Percentiles rank a stretch among this genome's conserved stretches.
Evolutionary conservation across 1,284 basidiomycete genomes (phyloP).

Genomic region (Chalciporus sp.): DNA sequence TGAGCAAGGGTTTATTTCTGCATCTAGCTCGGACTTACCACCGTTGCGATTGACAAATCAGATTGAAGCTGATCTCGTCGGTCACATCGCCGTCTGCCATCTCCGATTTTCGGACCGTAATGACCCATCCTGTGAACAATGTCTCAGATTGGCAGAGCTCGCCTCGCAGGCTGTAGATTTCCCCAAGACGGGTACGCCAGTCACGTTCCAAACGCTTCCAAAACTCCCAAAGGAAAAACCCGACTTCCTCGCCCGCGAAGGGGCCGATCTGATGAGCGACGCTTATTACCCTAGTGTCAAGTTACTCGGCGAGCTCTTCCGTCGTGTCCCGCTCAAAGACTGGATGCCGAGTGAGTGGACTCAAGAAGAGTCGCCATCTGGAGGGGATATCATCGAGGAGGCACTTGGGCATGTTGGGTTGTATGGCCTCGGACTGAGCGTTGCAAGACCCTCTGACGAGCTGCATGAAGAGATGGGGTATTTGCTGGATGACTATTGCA

Average conservation of each 20-base stretch:
- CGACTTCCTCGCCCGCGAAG: conserved; percentile 47
- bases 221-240: conserved; percentile 39
- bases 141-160: conserved; percentile 61
- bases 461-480: conserved; percentile 40
- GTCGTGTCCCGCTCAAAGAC: conserved; percentile 38
- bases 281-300: conserved; percentile 41
- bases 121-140: conserved; percentile 47
- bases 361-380: conserved; percentile 24
- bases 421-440: conserved; percentile 31
- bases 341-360: conserved; percentile 32
- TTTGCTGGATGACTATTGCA: conserved; percentile 38
- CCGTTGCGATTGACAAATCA: conserved; percentile 20
- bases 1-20: conserved; percentile 21
- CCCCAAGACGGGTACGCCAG: conserved; percentile 63
- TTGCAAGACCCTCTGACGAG: conserved; percentile 26
- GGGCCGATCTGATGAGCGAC: conserved; percentile 23
- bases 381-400: conserved; percentile 27
- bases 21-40: not conserved
- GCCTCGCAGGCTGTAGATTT: conserved; percentile 77
- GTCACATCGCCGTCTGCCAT: conserved; percentile 60
- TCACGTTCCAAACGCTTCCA: conserved; percentile 51
- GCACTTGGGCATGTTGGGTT: conserved; percentile 27
- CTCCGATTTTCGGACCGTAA: conserved; percentile 55
- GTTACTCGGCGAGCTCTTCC: conserved; percentile 41
- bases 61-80: conserved; percentile 64